Evolutionary conservation across 2,329 filamentous ascomycete genomes (phyloP).

Genomic region (Anthostomella pinea): DNA sequence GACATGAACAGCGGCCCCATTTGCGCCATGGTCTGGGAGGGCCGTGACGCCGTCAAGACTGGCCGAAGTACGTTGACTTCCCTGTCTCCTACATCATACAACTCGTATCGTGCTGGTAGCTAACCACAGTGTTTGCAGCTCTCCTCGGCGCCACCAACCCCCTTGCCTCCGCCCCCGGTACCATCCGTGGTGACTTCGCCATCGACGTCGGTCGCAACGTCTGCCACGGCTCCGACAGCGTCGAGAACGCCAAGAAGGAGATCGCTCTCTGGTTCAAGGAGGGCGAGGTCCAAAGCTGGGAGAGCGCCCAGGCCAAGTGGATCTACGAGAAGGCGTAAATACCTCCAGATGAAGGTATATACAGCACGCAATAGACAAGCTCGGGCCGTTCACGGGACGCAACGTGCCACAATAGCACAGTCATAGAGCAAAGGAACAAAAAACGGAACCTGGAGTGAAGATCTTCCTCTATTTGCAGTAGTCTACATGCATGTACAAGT

Average conservation of each 20-base stretch:
- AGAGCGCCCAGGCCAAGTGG: slow-evolving; percentile 84
- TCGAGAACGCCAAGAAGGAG: slow-evolving; percentile 99
- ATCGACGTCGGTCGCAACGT: slow-evolving; percentile 95
- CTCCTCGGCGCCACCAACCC: slow-evolving; percentile 99
- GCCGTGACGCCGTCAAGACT: slow-evolving; percentile 97
- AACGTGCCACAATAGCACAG: slow-evolving; percentile 5
- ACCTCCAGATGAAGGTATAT: neutral
- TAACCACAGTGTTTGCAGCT: slow-evolving; percentile 41
- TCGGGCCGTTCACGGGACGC: too few species aligned
- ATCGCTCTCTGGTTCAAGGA: slow-evolving; percentile 98
- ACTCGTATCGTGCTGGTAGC: neutral
- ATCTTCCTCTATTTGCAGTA: slow-evolving; percentile 4
- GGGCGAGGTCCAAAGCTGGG: slow-evolving; percentile 81
- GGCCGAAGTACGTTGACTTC: slow-evolving; percentile 71
- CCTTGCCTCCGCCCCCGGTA: slow-evolving; percentile 87
- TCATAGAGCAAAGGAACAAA: slow-evolving; percentile 15
- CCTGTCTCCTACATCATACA: slow-evolving; percentile 1
- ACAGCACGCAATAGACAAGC: too few species aligned
- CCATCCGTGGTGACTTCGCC: slow-evolving; percentile 91
- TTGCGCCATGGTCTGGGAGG: slow-evolving; percentile 99
- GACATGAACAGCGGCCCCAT: slow-evolving; percentile 98
- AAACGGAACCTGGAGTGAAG: slow-evolving; percentile 20
- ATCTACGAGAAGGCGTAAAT: slow-evolving; percentile 84
- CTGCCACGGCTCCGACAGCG: slow-evolving; percentile 98
- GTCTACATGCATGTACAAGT: slow-evolving; percentile 4